Base-by-base conservation (phyloP, 768 basidiomycete genomes). In the Tremella mesenterica region DNA sequence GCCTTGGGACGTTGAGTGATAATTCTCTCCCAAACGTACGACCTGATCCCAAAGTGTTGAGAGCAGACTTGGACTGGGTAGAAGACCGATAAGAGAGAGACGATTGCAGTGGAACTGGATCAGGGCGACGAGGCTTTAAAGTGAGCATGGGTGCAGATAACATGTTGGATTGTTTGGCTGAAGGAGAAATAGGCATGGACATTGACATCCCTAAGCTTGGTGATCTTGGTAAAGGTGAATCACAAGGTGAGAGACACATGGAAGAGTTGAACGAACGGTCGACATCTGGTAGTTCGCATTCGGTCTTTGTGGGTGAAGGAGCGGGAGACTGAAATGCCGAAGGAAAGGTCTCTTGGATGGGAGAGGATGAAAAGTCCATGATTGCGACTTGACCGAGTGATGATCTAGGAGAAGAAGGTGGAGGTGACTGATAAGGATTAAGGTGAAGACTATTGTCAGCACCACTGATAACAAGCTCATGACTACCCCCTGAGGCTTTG, bases 191-290 rank as follows among this genome's bases (percentile, higher is more conserved):
- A 23, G 14, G 38, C 38, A 41, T 18, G 8, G 38, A 41, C n/a
- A 23, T n/a, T 23, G 38, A 41, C n/a, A 41, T 8, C 14, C 38
- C 38, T 41, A n/a, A 23, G 23, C n/a, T 5, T n/a, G 38, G 38
- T 18, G 38, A 41, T 5, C 38, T 16, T n/a, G 23, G 23, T 5
- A n/a, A 27, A 28, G 48, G n/a, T 23, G 48, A 33, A 26, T 61
- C 57, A 44, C 41, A 23, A 13, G 34, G n/a, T 9, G 53, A 44
- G 21, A 65, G 41, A 18, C 63, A 64, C 64, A 69, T 60, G 54
- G 67, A 69, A 14, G 67, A 69, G 59, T 66, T 69, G 67, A 69
- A 69, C 1, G 67, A 69, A 41, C 63, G 64, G 48, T 69, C 67
- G 18, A 69, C 67, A 33, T 69, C 67, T 7, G 67, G 67, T 4